These are phyloP conservation scores for Thielaviopsis populi DNA, from an alignment of 2,329 filamentous ascomycete species.

Conservation along the genomic window DNA sequence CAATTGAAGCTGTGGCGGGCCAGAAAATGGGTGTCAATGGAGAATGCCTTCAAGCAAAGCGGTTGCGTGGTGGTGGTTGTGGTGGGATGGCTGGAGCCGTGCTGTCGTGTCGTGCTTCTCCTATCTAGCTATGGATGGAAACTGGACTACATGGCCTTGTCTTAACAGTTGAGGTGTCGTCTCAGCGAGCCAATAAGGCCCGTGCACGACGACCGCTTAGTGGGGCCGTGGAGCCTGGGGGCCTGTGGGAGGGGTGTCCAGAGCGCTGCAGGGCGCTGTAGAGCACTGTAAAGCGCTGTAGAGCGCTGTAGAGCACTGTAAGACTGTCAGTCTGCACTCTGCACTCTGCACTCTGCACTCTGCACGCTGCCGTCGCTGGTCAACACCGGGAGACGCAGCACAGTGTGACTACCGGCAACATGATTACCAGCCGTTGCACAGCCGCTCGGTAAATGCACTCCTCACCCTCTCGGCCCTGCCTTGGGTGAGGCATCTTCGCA, in stretches of 20 bases:
- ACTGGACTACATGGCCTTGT: slow-evolving; percentile 17
- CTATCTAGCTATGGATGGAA: slow-evolving; percentile 7
- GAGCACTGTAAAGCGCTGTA: not conserved
- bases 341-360: no score
- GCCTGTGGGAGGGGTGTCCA: not conserved
- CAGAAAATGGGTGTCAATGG: not conserved
- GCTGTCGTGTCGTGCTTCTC: not conserved
- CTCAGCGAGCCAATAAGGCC: slow-evolving; percentile 12
- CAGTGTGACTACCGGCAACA: no score
- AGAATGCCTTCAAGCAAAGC: not conserved
- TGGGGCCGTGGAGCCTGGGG: slow-evolving; percentile 8
- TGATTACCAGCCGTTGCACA: no score
- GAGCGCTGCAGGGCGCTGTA: not conserved
- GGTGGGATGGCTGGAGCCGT: not conserved
- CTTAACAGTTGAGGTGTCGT: slow-evolving; percentile 16
- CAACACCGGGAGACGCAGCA: no score
- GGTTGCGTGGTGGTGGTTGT: not conserved
- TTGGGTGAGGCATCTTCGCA: not conserved
- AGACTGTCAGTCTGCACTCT: no score
- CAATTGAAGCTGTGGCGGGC: not conserved
- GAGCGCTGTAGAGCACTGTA: not conserved
- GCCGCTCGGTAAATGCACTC: no score
- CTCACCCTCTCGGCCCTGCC: no score
- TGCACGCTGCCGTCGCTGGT: no score
- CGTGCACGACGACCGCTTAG: slow-evolving; percentile 8